Base-by-base conservation (phyloP, 164 flowering plant genomes). In the Buxus sempervirens region DNA sequence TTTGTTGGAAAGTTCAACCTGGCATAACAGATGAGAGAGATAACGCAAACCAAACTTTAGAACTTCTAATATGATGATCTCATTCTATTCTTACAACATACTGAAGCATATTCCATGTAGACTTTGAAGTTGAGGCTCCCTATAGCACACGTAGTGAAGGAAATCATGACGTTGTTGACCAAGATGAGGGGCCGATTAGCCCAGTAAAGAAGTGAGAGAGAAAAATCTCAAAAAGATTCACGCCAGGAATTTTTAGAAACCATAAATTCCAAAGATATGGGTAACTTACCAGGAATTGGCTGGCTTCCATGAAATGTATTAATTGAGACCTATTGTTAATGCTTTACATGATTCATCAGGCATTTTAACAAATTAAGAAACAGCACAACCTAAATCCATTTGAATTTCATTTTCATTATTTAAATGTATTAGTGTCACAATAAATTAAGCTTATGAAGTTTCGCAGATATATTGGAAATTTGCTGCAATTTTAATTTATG, bases 1-100 rank as follows among this genome's bases (percentile, higher is more conserved):
- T 82, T 91, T 93, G 77, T 91, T 93, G 20, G 98, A 85, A 72
- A 90, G 94, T 76, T 91, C 90, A 78, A 90, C 95, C 98, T 93
- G 76, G 59, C 54, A 70, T 58, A 55, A 70, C 42, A 21, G 38
- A 62, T 16, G 22, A 61, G 57, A 65, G 62, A 55, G 42, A 45
- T 10, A 10, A 62, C 60, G 13, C 0, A 49, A 56, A 58, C 22
- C 18, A 57, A 64, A 21, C 48, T 55, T 26, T 32, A 62, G 36
- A 57, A 64, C 20, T 27, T 22, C 18, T 8, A 49, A 48, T 3
- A 5, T 19, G 21, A 0, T 38, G 7, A 68, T 27, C 21, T 19
- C 12, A n/a, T 51, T 59, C 32, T 28, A 36, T 0, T 24, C 25
- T 27, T 8, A 24, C 15, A 22, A 41, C 7, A 24, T 25, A 56